Evolutionary conservation across 768 basidiomycete species (phyloP), one percentile per base, ranked within the genome.

Genomic region (Trametes villosa): DNA sequence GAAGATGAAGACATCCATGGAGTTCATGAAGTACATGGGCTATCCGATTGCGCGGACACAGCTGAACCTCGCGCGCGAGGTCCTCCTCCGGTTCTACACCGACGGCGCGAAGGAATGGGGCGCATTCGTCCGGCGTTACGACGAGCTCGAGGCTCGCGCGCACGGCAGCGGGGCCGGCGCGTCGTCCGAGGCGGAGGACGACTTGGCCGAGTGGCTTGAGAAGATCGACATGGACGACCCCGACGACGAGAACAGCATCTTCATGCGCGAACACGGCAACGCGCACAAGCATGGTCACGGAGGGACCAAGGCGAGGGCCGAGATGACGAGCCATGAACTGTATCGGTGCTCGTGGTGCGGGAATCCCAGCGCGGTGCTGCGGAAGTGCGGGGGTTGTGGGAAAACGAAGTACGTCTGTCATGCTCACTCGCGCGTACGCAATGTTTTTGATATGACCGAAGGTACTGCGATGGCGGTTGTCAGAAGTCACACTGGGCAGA

Each of bases 341-440:
- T 57, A 57, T 17, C 73, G 79, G 18, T 89, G 88, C 65, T 84
- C 86, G 20, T 84, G 80, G 78, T 89, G 87, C 60, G 78, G 81
- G 11, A 87, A 87, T 54, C 86, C 86, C 2, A 86, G 82, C 48
- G 84, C 84, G 0, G 75, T 76, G 4, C 69, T 86, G 41, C 78
- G 78, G 18, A 65, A 61, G 68, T 86, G 85, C 62, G 67, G 71
- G 2, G 76, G 79, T 2, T 83, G 82, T 57, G 73, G 67, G 30
- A 75, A 73, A 42, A 72, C 76, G 7, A 78, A 78, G 80, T 79
- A 46, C n/a, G 64, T 45, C 5, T 2, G 4, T 45, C n/a, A n/a
- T n/a, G n/a, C n/a, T n/a, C 26, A 9, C 11, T 31, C 17, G 15
- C 22, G 38, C 34, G 0, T 26, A 30, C 4, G 9, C n/a, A 17